phyloP scores from a whole-genome alignment of 225 moss, liverwort and hornwort genomes.

The Marchantia paleacea region DNA sequence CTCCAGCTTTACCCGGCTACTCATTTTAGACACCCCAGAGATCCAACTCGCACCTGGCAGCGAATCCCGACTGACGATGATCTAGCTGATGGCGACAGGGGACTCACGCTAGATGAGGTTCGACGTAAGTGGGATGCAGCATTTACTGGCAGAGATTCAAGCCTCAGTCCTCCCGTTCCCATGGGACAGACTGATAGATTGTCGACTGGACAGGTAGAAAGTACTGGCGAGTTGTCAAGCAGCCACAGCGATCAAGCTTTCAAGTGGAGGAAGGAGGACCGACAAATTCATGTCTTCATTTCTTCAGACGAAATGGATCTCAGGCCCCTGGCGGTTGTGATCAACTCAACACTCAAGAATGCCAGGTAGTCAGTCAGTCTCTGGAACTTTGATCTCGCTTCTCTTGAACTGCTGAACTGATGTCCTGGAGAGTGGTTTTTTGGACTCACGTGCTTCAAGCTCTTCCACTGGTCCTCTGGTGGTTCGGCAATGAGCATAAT shows the following conservation, averaged over 20 bases:
- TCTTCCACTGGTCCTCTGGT: no score
- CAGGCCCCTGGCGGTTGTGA: conserved; percentile 73
- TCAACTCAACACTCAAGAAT: conserved; percentile 77
- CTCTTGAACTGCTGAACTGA: no score
- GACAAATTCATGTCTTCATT: conserved; percentile 57
- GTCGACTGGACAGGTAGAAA: background rate
- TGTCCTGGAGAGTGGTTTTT: no score
- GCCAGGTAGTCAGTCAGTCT: conserved; percentile 29
- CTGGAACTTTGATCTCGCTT: background rate
- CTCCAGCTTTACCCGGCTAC: conserved; percentile 81
- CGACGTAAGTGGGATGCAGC: background rate
- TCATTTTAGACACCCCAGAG: conserved; percentile 64
- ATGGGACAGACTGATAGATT: background rate
- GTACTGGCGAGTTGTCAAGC: background rate
- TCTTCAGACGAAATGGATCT: conserved; percentile 70
- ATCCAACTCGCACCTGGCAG: conserved; percentile 49
- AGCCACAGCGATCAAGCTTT: conserved; percentile 27
- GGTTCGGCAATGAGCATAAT: no score
- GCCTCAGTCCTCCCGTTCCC: background rate
- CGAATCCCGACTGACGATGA: conserved; percentile 13
- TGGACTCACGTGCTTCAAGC: no score
- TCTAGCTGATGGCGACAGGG: background rate
- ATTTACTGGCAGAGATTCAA: background rate
- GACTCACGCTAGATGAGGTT: background rate
- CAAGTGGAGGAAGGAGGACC: conserved; percentile 43